Conservation (phyloP, 108 stramenopile genomes). For the Nitzschia palea region DNA sequence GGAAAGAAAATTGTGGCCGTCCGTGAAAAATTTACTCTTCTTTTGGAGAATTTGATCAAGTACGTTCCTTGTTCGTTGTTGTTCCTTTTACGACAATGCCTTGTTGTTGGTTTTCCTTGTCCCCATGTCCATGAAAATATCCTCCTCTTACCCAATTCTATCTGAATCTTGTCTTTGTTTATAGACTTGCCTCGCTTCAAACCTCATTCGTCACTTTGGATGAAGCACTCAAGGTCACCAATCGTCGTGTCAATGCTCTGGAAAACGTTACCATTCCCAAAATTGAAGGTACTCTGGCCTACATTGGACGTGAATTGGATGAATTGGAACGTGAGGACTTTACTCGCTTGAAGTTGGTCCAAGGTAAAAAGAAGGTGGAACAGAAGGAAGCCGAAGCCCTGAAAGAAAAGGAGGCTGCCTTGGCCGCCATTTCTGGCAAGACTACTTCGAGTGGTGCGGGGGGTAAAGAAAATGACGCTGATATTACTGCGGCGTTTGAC, state of each 20-base stretch:
- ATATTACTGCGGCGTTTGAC: conserved; percentile 82
- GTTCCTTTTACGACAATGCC: neutral
- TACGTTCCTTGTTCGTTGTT: neutral
- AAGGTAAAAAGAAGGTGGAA: conserved; percentile 78
- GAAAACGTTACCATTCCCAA: conserved; percentile 99
- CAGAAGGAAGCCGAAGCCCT: conserved; percentile 34
- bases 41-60: conserved; percentile 91
- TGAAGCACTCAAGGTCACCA: conserved; percentile 97
- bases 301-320: conserved; percentile 96
- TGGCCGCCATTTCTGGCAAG: neutral
- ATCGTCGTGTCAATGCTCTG: conserved; percentile 97
- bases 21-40: conserved; percentile 87
- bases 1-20: conserved; percentile 93
- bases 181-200: conserved; percentile 91
- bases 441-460: neutral
- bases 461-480: conserved; percentile 54
- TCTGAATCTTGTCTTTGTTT: too few relatives aligned
- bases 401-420: conserved; percentile 31
- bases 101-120: too few relatives aligned
- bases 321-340: conserved; percentile 99
- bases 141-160: too few relatives aligned
- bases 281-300: conserved; percentile 88
- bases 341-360: conserved; percentile 96
- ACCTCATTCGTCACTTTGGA: conserved; percentile 96
- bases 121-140: too few relatives aligned